Conservation (phyloP, 163 green algal species). For the Coccomyxa subellipsoidea region DNA sequence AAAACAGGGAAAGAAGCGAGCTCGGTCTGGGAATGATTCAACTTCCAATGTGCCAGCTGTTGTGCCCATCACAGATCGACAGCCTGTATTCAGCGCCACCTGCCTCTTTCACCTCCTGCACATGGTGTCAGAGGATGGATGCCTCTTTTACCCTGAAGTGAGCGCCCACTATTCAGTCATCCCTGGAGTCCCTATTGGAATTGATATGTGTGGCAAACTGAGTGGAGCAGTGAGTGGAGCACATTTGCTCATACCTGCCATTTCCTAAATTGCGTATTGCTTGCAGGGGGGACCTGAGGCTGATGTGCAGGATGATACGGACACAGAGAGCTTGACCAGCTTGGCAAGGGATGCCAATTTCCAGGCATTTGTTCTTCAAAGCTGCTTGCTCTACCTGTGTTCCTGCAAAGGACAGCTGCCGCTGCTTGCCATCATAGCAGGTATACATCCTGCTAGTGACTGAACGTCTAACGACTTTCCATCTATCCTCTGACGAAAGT, state of each 20-base stretch:
- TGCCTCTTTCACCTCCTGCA: not conserved
- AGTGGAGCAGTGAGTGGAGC: too few relatives aligned
- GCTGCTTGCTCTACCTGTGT: not conserved
- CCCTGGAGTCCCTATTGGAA: too few relatives aligned
- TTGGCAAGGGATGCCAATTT: not conserved
- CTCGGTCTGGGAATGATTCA: not conserved
- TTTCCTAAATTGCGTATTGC: too few relatives aligned
- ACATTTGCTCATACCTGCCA: too few relatives aligned
- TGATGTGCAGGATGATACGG: not conserved
- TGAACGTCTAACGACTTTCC: too few relatives aligned
- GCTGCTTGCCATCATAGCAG: not conserved
- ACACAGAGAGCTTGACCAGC: not conserved
- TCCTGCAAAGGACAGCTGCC: not conserved
- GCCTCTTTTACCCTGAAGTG: not conserved
- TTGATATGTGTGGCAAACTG: too few relatives aligned
- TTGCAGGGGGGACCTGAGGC: not conserved
- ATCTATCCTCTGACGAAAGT: too few relatives aligned
- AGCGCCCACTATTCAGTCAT: too few relatives aligned
- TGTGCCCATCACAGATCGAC: not conserved
- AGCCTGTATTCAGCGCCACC: not conserved
- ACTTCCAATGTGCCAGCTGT: not conserved
- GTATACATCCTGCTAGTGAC: not conserved
- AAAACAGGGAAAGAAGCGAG: not conserved
- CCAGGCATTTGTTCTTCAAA: not conserved
- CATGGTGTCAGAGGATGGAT: not conserved